Base-by-base conservation (phyloP, 768 basidiomycete genomes). In the Calocera viscosa region DNA sequence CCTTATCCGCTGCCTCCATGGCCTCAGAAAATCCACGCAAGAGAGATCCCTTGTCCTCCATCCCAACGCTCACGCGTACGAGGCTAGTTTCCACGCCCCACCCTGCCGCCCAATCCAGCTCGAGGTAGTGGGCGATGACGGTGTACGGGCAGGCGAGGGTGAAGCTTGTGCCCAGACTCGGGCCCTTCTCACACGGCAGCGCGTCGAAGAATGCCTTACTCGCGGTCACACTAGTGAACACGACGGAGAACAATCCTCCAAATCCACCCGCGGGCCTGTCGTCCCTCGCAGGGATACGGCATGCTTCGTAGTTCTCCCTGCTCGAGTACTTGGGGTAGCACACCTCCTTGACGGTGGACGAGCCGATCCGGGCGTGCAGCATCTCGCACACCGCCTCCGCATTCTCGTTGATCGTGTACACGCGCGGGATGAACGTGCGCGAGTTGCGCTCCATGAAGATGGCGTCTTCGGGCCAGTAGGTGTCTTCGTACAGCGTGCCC, bases 361-460 rank as follows among this genome's bases (percentile, higher is more conserved):
- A 69, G 19, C 66, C 64, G 3, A 75, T 87, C 60, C 82, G 84
- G 1, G 83, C 80, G 40, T 80, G 82, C 32, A 99, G 80, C 74
- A 88, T 84, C 66, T 90, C 87, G 75, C 92, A 94, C 67, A 94
- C 79, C 49, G 83, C 83, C 73, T 91, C 86, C 2, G 94, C 80
- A 75, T 95, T 98, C 34, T 76, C 75, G 75, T 98, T 91, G 76
- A 95, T 91, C 65, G 79, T 74, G 66, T 80, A 80, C 70, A 93
- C 82, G 66, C 95, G 90, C 8, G 78, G 80, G 64, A 81, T 77
- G 79, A 95, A 97, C 77, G 96, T 87, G 64, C 95, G 90, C 19
- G 95, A 98, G 77, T 99, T 99, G 70, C 94, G 89, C 74, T 99
- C 95, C 89, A 99, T 90, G 80, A 86, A 95, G 66, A 97, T 85